Conservation (phyloP, 2,329 filamentous ascomycete genomes). For the Colletotrichum sidae region DNA sequence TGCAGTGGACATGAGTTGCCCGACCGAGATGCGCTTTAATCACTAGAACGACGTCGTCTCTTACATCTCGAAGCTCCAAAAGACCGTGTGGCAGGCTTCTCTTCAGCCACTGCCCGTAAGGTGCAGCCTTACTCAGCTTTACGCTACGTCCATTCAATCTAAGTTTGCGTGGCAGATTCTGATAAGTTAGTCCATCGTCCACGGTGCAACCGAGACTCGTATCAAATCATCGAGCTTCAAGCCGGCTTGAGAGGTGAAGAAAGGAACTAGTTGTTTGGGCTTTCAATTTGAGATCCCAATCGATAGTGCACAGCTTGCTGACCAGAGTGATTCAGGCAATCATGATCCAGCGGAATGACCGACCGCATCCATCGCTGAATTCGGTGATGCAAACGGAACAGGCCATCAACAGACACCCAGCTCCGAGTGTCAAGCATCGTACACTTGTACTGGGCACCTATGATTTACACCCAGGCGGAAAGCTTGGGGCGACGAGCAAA, state of each 20-base stretch:
- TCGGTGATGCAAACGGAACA: not conserved
- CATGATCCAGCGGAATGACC: no score
- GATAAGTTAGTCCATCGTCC: no score
- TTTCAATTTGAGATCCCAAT: not conserved
- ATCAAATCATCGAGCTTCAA: no score
- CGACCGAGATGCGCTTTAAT: not conserved
- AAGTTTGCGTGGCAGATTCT: no score
- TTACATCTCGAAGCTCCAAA: no score
- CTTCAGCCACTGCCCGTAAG: no score
- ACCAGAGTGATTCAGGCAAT: not conserved
- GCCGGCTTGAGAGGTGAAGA: not conserved
- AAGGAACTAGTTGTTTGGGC: not conserved
- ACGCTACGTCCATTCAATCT: no score
- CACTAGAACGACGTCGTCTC: no score
- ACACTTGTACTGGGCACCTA: not conserved
- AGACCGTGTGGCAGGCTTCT: no score
- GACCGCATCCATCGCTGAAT: not conserved
- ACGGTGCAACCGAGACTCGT: no score
- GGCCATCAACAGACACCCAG: not conserved
- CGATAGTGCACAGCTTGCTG: constrained; percentile 12
- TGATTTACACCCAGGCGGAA: not conserved
- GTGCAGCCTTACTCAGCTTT: no score
- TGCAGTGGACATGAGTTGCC: not conserved
- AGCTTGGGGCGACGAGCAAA: constrained; percentile 6
- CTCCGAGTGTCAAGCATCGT: not conserved